A percentile compares a stretch with the other conserved stretches of the same genome.
Conservation (phyloP, 805 yeast species). For the Candida pseudoglaebosa region DNA sequence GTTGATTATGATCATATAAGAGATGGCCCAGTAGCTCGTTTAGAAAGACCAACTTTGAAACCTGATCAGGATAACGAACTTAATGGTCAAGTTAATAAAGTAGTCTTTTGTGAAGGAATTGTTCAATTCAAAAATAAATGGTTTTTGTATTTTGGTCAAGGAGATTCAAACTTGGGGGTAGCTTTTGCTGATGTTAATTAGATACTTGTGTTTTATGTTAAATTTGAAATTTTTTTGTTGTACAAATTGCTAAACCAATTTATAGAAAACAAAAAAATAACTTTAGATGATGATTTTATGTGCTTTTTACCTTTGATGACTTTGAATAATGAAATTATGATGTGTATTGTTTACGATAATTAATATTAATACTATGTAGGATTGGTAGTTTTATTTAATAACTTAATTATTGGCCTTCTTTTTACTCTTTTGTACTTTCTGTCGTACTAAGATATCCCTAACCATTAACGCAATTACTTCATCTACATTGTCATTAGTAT, state of each 20-base stretch:
- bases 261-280: too few species aligned
- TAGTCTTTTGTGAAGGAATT: slow-evolving; percentile 41
- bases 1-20: slow-evolving; percentile 34
- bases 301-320: not conserved
- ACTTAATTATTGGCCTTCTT: slow-evolving; percentile 1
- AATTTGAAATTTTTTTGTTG: too few species aligned
- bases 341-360: too few species aligned
- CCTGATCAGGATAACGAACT: slow-evolving; percentile 34
- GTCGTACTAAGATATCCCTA: slow-evolving; percentile 54
- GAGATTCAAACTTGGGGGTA: slow-evolving; percentile 40
- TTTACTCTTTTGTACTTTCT: slow-evolving; percentile 6
- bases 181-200: slow-evolving; percentile 26
- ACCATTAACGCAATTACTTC: slow-evolving; percentile 53
- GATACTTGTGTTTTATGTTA: too few species aligned
- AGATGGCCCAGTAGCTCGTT: slow-evolving; percentile 34
- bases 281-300: too few species aligned
- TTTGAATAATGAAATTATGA: too few species aligned
- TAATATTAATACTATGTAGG: too few species aligned
- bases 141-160: slow-evolving; percentile 42
- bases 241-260: too few species aligned
- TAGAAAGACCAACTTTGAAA: slow-evolving; percentile 31
- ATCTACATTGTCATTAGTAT: slow-evolving; percentile 48
- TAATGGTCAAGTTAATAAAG: slow-evolving; percentile 38
- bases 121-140: slow-evolving; percentile 40
- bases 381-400: too few species aligned